These are phyloP conservation scores for Saccharum spontaneum DNA, from an alignment of 176 grass and related monocot species.

Conservation along the genomic window DNA sequence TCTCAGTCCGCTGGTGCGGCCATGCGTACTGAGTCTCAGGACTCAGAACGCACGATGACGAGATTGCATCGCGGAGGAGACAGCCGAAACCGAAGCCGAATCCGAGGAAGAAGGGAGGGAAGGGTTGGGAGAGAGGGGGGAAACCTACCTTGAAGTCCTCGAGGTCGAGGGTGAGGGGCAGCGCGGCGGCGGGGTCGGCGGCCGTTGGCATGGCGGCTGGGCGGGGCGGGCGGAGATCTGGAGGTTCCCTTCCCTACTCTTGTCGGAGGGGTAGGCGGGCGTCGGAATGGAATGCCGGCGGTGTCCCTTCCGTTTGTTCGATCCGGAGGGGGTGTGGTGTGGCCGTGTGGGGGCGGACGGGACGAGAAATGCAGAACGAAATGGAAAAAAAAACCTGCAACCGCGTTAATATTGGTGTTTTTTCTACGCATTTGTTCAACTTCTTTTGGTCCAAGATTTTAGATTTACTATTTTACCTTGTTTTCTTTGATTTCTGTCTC, in stretches of 20 bases:
- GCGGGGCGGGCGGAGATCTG: conserved; percentile 49
- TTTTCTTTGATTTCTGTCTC: not conserved
- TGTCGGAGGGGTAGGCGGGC: not conserved
- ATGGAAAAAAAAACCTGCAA: not conserved
- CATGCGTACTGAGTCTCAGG: too few relatives aligned
- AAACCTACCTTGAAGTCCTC: conserved; percentile 93
- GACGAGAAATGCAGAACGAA: conserved; percentile 10
- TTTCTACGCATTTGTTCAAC: not conserved
- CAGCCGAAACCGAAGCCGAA: not conserved
- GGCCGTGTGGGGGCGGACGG: not conserved
- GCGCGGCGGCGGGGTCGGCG: conserved; percentile 46
- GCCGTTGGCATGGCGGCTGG: conserved; percentile 44
- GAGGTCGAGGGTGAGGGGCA: conserved; percentile 86
- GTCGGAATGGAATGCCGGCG: conserved; percentile 20
- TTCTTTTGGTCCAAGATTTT: not conserved
- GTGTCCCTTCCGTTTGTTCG: conserved; percentile 29
- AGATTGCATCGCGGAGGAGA: not conserved
- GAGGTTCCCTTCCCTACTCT: not conserved
- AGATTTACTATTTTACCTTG: not conserved
- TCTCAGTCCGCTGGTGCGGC: too few relatives aligned
- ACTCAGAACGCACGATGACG: not conserved
- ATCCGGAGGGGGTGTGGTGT: not conserved
- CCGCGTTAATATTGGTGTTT: not conserved
- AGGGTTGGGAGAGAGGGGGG: not conserved
- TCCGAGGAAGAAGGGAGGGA: not conserved